Evolutionary conservation across 2,329 filamentous ascomycete genomes (phyloP), one percentile per base, ranked within the genome.

Genomic region (Fusarium brachygibbosum): DNA sequence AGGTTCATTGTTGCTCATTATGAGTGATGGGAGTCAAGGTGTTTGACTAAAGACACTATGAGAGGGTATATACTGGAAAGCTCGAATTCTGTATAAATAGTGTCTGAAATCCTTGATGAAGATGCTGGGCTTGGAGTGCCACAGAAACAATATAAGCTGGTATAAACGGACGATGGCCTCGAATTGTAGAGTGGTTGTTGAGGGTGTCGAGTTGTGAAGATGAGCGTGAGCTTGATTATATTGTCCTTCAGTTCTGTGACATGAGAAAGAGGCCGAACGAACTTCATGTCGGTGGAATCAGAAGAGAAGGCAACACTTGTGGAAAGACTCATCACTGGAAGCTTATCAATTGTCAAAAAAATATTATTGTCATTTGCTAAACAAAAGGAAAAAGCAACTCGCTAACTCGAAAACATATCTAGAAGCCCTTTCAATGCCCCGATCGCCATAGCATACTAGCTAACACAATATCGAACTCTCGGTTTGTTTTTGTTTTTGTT

Each of bases 1-100:
- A 75, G 75, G 73, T 62, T 76, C 73, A 77, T 72, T 61, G 23
- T 70, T 31, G 25, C 58, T 74, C 70, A 66, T 38, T 10, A 8
- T 50, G 38, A 34, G 37, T 19, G n/a, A 25, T 44, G 32, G 16
- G n/a, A 32, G 11, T 19, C 21, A 12, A n/a, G 4, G 3, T 16
- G 29, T 38, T 10, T 10, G 19, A 4, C 9, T 17, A 17, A 12
- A 44, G 12, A 8, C 12, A 29, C 19, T 12, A 19, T 13, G 5
- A 16, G n/a, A 31, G 28, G 12, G 2, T 45, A 19, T 29, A 31
- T 45, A 16, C 1, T 45, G 28, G 4, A 4, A 14, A 12, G n/a
- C 4, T 29, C 19, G 2, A 19, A 0, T 19, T 8, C 11, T 16
- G 9, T 37, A 28, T 19, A 19, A 50, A 19, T 50, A 25, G 3